Conservation (phyloP, 139 green algal species). For the Closterium sp. region DNA sequence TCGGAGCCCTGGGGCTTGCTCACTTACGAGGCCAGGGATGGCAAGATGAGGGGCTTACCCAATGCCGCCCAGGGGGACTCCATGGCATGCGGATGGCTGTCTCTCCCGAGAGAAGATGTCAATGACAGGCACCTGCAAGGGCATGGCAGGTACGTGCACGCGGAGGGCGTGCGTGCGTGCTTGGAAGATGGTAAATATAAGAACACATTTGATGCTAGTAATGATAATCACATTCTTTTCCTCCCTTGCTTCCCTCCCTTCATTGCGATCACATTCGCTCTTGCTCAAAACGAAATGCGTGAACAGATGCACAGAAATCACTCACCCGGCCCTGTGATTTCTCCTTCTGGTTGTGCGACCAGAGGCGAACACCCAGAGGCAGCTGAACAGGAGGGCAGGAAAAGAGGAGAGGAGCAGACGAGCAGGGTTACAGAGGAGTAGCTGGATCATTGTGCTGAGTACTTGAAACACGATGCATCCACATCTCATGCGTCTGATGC, state of each 20-base stretch:
- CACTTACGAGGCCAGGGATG: too few relatives aligned
- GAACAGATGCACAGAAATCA: not conserved
- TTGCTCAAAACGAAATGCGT: too few relatives aligned
- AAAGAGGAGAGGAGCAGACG: not conserved
- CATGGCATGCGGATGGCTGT: constrained; percentile 29
- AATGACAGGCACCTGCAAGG: constrained; percentile 42
- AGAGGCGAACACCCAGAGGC: constrained; percentile 34
- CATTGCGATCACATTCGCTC: too few relatives aligned
- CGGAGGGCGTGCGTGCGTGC: too few relatives aligned
- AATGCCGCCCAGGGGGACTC: constrained; percentile 39
- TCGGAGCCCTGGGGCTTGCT: too few relatives aligned
- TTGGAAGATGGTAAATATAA: not conserved
- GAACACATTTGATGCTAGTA: too few relatives aligned
- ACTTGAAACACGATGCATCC: not conserved
- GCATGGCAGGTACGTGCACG: not conserved
- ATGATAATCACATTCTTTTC: too few relatives aligned
- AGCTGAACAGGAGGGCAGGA: constrained; percentile 7
- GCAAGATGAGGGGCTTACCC: constrained; percentile 38
- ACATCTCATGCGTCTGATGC: not conserved
- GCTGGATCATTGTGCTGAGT: not conserved
- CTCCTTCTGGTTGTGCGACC: constrained; percentile 24
- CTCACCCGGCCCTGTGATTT: constrained; percentile 29
- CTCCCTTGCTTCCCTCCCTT: too few relatives aligned
- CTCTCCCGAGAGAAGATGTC: constrained; percentile 33
- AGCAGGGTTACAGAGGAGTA: not conserved